Base-by-base conservation (phyloP, 306 rosid genomes). In the Acacia confusa region DNA sequence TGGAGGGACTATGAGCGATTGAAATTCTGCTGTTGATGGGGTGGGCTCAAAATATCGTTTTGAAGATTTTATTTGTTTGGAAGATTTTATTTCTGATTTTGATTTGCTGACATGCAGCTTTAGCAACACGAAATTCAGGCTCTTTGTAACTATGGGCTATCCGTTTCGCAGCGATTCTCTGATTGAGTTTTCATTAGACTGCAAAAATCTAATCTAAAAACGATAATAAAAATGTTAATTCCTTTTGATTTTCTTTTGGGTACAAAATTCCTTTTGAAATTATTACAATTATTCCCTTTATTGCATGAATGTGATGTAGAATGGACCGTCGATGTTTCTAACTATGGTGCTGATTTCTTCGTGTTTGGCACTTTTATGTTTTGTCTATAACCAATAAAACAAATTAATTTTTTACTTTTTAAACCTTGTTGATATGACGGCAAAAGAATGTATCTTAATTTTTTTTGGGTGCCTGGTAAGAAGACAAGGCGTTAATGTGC, bases 41-140 rank as follows among this genome's bases (percentile, higher is more conserved):
- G 72, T 87, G 41, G 85, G 86, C 61, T 73, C 28, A 45, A 24
- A 48, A 17, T 78, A 36, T 40, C 67, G 52, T 40, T 24, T 24
- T 76, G 22, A 45, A 5, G 55, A 25, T 53, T 66, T 16, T 70
- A 30, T 30, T 30, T 2, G 2, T 30, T 69, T n/a, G n/a, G n/a
- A n/a, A n/a, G n/a, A n/a, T n/a, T n/a, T n/a, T n/a, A 16, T 19
- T 45, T 27, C 8, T 17, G 1, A 30, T 78, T 67, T 24, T 66
- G 69, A 28, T 67, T 67, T 45, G 60, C 73, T 40, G 55, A 48
- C 70, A 7, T 78, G 84, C 79, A 74, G 83, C 67, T 70, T 38
- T 67, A 80, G 44, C 38, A 0, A 17, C 70, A 83, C 52, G 82
- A 47, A 17, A 65, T 53, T 20, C 32, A 57, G 64, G 30, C 22